Base-by-base conservation (phyloP, 108 stramenopile species). In the Pseudonitzschia delicatissima region DNA sequence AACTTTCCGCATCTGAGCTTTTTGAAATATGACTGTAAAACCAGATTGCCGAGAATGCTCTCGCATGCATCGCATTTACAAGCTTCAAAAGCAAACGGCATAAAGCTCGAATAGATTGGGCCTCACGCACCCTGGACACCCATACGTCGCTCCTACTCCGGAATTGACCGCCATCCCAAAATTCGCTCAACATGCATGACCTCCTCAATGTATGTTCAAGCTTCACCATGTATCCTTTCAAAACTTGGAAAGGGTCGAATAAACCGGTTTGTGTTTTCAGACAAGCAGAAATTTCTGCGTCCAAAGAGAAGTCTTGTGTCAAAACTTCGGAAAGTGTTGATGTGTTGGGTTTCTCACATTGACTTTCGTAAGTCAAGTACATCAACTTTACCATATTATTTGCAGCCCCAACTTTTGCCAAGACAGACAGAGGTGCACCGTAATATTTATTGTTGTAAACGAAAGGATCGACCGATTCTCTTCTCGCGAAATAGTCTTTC, bases 1-100 rank as follows among this genome's bases (percentile, higher is more conserved):
- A 60, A 26, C 45, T 25, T 12, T 62, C 66, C 17, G 32, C 9
- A 52, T 64, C 67, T 7, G 45, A 28, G 60, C 53, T 63, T 71
- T 67, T 79, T 59, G 42, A 50, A 51, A 0, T 65, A 18, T 67
- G 59, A 36, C 62, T 69, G 40, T 75, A 55, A 62, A 81, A 81
- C 90, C 87, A 88, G 13, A 76, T 62, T 20, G 65, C 65, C 9
- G 61, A 31, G 55, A 92, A 92, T 15, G 82, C 86, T 52, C 73
- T 68, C 1, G 75, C 52, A 47, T 80, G 75, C 12, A 72, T 79
- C 2, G 73, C 69, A 68, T 92, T 87, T 40, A 87, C 71, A 11
- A 92, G 72, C 40, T 72, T 57, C 8, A 91, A 57, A 45, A 87
- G 45, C 37, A 91, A 64, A 4, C 39, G 36, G 20, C 81, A 67